Percentiles rank a stretch among this genome's conserved stretches.
Evolutionary conservation across 2,329 filamentous ascomycete species (phyloP).

Genomic region (Phialophora chinensis): DNA sequence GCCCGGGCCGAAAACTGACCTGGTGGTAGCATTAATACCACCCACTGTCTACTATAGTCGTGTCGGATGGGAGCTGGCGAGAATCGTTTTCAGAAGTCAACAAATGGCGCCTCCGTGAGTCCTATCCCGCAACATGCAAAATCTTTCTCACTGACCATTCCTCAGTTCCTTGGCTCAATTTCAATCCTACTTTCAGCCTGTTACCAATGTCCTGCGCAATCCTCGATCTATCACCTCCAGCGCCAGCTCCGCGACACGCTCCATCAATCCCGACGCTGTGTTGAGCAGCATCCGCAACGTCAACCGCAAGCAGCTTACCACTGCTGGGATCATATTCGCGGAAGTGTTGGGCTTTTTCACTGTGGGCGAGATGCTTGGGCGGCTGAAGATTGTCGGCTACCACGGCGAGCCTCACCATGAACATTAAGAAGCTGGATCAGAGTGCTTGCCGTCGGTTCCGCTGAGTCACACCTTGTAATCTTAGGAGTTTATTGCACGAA

Average conservation of each 20-base stretch:
- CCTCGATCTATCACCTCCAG: constrained; percentile 62
- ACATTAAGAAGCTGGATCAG: constrained; percentile 38
- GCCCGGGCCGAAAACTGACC: constrained; percentile 36
- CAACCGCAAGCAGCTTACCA: constrained; percentile 71
- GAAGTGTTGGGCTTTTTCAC: constrained; percentile 97
- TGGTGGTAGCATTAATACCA: constrained; percentile 76
- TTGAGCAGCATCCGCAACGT: constrained; percentile 70
- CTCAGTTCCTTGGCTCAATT: constrained; percentile 68
- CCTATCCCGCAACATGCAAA: neutral
- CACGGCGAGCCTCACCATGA: constrained; percentile 67
- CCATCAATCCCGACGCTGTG: constrained; percentile 62
- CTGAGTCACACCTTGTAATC: constrained; percentile 30
- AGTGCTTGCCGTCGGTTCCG: constrained; percentile 6
- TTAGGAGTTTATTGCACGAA: constrained; percentile 35
- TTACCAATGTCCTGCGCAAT: constrained; percentile 73
- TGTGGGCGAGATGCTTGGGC: constrained; percentile 93
- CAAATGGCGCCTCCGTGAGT: constrained; percentile 96
- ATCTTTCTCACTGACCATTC: constrained; percentile 4
- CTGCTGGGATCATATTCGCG: constrained; percentile 77
- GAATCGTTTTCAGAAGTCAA: constrained; percentile 84
- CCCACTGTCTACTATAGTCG: constrained; percentile 89
- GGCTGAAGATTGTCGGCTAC: constrained; percentile 95
- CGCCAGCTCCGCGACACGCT: constrained; percentile 56
- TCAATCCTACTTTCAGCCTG: constrained; percentile 81
- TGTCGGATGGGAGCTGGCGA: constrained; percentile 84